phyloP scores from a whole-genome alignment of 2,329 filamentous ascomycete species.

The Ophiostoma sp. region DNA sequence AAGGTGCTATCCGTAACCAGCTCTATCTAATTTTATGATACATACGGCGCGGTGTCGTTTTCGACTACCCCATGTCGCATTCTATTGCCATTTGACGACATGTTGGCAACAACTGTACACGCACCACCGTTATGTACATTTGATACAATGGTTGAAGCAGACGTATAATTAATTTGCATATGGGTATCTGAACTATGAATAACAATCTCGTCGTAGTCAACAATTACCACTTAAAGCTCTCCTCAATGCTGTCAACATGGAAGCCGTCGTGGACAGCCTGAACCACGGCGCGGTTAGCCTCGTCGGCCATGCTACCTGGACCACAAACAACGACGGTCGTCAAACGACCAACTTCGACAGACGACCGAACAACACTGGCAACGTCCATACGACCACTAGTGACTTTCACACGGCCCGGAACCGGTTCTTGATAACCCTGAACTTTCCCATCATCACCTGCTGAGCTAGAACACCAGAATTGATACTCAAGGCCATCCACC shows the following conservation, averaged over 20 bases:
- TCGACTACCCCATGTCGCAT: too few species aligned
- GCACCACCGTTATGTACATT: too few species aligned
- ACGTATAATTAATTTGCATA: neutral
- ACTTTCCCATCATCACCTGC: neutral
- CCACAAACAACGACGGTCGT: constrained; percentile 15
- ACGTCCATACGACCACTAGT: neutral
- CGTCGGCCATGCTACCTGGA: constrained; percentile 1
- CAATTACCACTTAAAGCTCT: neutral
- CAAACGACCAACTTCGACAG: neutral
- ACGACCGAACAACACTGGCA: neutral
- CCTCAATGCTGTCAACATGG: constrained; percentile 6
- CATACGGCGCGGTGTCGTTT: too few species aligned
- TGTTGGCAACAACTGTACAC: too few species aligned
- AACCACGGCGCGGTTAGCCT: neutral
- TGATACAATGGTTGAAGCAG: neutral
- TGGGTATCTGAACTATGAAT: neutral
- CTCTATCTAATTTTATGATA: too few species aligned
- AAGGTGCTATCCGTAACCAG: too few species aligned
- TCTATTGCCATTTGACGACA: too few species aligned
- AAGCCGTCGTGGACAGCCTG: neutral
- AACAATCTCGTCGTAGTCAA: neutral
- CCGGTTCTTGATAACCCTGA: neutral
- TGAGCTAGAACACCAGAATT: neutral
- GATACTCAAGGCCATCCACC: neutral
- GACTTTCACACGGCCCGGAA: neutral